Evolutionary conservation across 371 early-diverging fungal species (phyloP), one percentile per base, ranked within the genome.

Genomic region (Batkoa obscura): DNA sequence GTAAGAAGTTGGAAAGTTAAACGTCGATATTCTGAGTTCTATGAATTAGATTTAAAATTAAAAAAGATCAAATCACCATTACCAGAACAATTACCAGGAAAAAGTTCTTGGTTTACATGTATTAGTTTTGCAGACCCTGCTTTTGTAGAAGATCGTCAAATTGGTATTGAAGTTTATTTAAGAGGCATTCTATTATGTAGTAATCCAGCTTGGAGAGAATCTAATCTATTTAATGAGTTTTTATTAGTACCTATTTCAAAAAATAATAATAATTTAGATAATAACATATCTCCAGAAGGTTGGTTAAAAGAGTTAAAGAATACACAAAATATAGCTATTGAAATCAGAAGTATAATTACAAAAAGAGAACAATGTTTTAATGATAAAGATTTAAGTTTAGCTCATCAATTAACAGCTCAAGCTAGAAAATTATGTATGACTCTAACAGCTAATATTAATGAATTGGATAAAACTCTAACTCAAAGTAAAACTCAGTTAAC

Each of bases 11-110:
- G 93, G 93, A 74, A 72, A 0, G 80, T 90, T 23, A 87, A 85
- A 84, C 82, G 80, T 58, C 80, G 93, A 2, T 92, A 88, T 67
- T 81, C 79, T 48, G 90, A 89, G 57, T 92, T 92, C 60, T 72
- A 72, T 38, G 67, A 73, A 33, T 76, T 92, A 0, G 67, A 83
- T 56, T 38, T 60, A 1, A 68, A 76, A 39, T 70, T 75, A 23
- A 60, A 71, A 33, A 60, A 56, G 23, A 64, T 67, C 3, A 67
- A 72, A 43, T 81, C 76, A 58, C 67, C 76, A 0, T 77, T 83
- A 39, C 79, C 80, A 23, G 56, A 64, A 3, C 62, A 67, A 12
- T 60, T 86, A 35, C 90, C 90, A 0, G 66, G 73, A 37, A 88
- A 88, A 56, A 69, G 75, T 35, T 67, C 70, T 53, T 70, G 71